Evolutionary conservation across 2,329 filamentous ascomycete species (phyloP).

Genomic region (Aureobasidium sp.): DNA sequence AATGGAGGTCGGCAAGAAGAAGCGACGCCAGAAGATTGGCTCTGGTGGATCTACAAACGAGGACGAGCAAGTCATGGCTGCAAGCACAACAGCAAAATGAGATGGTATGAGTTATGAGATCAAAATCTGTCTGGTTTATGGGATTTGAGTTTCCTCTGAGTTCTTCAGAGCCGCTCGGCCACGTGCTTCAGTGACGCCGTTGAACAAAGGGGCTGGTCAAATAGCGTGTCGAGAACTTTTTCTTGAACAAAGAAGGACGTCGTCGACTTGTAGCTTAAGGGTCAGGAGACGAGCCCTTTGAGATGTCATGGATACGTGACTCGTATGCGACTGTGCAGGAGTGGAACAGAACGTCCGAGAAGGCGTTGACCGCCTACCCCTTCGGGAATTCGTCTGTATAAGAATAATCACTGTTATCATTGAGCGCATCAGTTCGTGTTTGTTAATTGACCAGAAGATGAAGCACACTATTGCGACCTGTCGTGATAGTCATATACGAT

Average conservation of each 20-base stretch:
- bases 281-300: neutral
- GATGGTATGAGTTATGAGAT: neutral
- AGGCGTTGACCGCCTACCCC: neutral
- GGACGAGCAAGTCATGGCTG: neutral
- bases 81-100: neutral
- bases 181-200: neutral
- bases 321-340: too few species aligned
- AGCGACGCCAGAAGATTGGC: neutral
- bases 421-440: neutral
- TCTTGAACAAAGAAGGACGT: neutral
- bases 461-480: neutral
- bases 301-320: neutral
- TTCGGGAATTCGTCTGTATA: neutral
- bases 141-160: neutral
- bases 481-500: neutral
- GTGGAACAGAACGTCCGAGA: neutral
- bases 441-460: neutral
- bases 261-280: neutral
- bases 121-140: neutral
- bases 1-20: neutral
- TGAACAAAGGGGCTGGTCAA: neutral
- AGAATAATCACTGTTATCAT: neutral
- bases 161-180: neutral
- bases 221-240: neutral
- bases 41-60: neutral